Evolutionary conservation across 768 basidiomycete species (phyloP), one percentile per base, ranked within the genome.

Genomic region (Tylopilus vinaceipallidus): DNA sequence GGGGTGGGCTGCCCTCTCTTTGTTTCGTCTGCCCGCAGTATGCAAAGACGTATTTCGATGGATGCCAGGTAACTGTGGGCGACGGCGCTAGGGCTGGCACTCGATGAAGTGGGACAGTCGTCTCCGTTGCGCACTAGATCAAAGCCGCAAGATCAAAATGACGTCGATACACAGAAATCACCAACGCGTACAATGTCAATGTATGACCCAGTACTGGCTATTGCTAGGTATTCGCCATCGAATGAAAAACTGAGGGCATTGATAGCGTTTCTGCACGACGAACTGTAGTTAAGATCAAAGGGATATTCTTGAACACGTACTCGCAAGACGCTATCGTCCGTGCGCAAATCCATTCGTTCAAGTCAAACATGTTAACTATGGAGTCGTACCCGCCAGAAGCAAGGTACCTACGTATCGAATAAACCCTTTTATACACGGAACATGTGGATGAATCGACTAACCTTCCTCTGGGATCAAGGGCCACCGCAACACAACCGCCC

Each of bases 151-250:
- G 45, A 47, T 38, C 30, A 46, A 26, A 41, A 43, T 37, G 30
- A 22, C 1, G 3, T 17, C 3, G 20, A 17, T 34, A 19, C 5
- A 43, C 14, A 23, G 17, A 13, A 41, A 35, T 11, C 2, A 36
- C 16, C 32, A n/a, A 12, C n/a, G 67, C 86, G 49, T 55, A 89
- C 88, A 36, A 91, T 87, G 53, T 91, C 88, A 45, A 91, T 84
- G 55, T 89, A 90, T 26, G 72, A 69, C 17, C 87, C 87, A 9
- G 77, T 75, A 53, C 75, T 87, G 9, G 88, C 84, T 42, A 90
- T 83, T 16, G 89, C 89, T 39, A 91, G 66, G 60, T 84, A 91
- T 72, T 92, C 89, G 29, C 89, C 89, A 56, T 91, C 89, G 54
- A 84, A 76, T 12, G 88, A 91, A 74, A 90, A 92, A 63, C 84